Evolutionary conservation across 2,329 filamentous ascomycete species (phyloP), one percentile per base, ranked within the genome.

Genomic region (Tolypocladium inflatum): DNA sequence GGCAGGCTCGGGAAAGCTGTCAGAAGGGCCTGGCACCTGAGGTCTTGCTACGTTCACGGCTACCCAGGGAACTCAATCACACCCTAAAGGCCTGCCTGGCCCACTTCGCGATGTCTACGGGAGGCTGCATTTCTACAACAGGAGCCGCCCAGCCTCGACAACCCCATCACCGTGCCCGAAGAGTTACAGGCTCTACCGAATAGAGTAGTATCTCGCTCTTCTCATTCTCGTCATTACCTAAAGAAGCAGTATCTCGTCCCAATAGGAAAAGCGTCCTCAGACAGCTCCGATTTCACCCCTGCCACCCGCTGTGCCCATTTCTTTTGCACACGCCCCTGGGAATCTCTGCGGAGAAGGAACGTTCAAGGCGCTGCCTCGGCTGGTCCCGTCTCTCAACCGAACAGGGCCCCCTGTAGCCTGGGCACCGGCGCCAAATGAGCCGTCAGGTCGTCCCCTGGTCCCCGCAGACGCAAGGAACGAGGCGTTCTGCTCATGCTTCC

Each of bases 401-500:
- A 41, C 39, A 59, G 30, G 56, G 48, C 50, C 64, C 59, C 62
- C 60, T 67, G 67, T 59, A 63, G 59, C 55, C 58, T 56, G 61
- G 63, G 58, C 62, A 35, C 56, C 39, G 41, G 45, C 26, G 38
- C 56, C 53, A 57, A 45, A 42, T 57, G 52, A 48, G 39, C 59
- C 42, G 57, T 37, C 54, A 60, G 17, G 30, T 37, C 60, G 59
- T 65, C 61, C 62, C 60, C 61, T 58, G 56, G 60, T 63, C 64
- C 62, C 66, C 65, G 60, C 66, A 65, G 61, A 63, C 59, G 57
- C 61, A 58, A 63, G 61, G 67, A 62, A 68, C 71, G 71, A 74
- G 75, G 75, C 73, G 75, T 80, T 75, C 73, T 52, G 74, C 77
- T 75, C 76, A 72, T 63, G 23, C 65, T 64, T 69, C 64, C 63